Base-by-base conservation (phyloP, 2,329 filamentous ascomycete species). In the Sporothrix mexicana region DNA sequence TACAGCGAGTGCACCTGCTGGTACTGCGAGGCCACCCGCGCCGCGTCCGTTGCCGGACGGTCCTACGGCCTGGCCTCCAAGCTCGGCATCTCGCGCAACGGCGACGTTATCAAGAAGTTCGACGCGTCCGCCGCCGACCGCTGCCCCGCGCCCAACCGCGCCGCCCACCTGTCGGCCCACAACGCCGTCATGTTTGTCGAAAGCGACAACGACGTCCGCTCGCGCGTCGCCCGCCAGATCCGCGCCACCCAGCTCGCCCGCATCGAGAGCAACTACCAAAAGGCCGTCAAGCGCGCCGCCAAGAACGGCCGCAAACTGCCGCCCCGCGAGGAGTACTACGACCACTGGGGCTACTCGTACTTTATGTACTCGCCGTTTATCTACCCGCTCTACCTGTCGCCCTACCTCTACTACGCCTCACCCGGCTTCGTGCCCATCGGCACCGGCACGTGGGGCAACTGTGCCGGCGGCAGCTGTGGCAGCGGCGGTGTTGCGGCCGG, bases 1-100 rank as follows among this genome's bases (percentile, higher is more conserved):
- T 97, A 95, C 79, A 91, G 88, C 0, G 91, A 92, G 79, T 95
- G 93, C 77, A 92, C 89, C 0, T 95, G 93, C 80, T 95, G 92
- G 92, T 94, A 95, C 80, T 97, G 93, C 81, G 93, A 96, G 80
- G 79, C 90, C 5, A 86, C 91, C 70, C 88, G 91, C 47, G 83
- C 88, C 59, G 82, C 86, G 3, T 36, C 1, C 85, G 90, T 77
- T 83, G 88, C 1, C 85, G 83, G 12, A 79, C 82, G 1, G 75
- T 87, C 30, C n/a, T n/a, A n/a, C 1, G 83, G 82, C 3, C 82
- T 81, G 30, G 30, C 30, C 30, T 36, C 30, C 20, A 76, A 84
- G 1, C 81, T 90, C 17, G 82, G 84, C 6, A 76, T 83, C 7
- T 85, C 84, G 0, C 83, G 80, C 36, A 82, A 84, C 7, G 83